Base-by-base conservation (phyloP, 2,329 filamentous ascomycete genomes). In the Chaetomium olivaceum region DNA sequence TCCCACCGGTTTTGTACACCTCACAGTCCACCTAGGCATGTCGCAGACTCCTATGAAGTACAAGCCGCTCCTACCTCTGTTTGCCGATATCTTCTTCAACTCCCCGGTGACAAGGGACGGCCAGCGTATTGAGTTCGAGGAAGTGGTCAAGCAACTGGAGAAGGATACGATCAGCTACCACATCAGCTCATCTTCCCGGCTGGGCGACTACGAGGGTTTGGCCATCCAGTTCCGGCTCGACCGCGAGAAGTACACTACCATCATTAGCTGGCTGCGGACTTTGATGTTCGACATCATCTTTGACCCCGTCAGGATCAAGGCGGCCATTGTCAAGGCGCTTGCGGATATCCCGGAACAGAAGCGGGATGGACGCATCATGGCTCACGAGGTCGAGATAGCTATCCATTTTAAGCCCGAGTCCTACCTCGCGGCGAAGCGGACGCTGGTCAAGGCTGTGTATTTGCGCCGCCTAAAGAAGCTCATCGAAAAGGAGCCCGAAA, bases 331-430 rank as follows among this genome's bases (percentile, higher is more conserved):
- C 65, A 96, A 97, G 77, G 87, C 96, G 55, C 83, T 97, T 21
- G 93, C 93, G 2, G 94, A 98, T 72, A 90, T 99, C 21, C 95
- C 95, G 0, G 93, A 97, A 74, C 84, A 89, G 61, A 99, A 98
- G 82, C 91, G 95, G 51, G 91, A 91, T 71, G 95, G 95, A 1
- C 86, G 89, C 64, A 80, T 81, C 51, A 89, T 89, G 87, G 80
- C 86, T 4, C 80, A 79, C 63, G 86, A 88, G 68, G 82, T 89
- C 64, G 87, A 95, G 71, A 85, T 89, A 68, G 92, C 94, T 78
- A 86, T 96, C 25, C 92, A 97, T 76, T 87, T 91, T 72, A 85
- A 90, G n/a, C 85, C 86, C 33, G 87, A 91, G 27, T 93, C 92
- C 0, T 87, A 93, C 62, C 81, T 89, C 31, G 90, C 92, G 56